phyloP scores from a whole-genome alignment of 208 protist genomes.

The Acanthamoeba castellanii region DNA sequence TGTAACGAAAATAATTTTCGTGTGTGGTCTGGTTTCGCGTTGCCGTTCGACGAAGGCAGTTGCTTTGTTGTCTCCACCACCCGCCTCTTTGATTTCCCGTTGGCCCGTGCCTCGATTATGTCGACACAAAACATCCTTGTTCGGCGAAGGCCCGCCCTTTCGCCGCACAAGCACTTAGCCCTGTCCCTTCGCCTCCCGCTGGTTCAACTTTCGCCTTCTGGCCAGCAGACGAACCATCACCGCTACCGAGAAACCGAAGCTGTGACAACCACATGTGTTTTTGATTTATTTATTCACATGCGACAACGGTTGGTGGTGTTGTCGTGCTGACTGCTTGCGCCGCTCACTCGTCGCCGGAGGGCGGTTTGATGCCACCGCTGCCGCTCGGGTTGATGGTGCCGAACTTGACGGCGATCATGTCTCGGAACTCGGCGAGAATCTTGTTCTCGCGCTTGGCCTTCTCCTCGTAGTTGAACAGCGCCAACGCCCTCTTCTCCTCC shows the following conservation, averaged over 20 bases:
- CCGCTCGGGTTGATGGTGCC: conserved; percentile 29
- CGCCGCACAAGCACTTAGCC: no score
- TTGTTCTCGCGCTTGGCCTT: conserved; percentile 89
- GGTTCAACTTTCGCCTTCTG: no score
- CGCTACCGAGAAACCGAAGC: no score
- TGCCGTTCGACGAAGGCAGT: neutral
- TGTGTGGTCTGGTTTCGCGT: neutral
- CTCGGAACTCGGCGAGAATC: conserved; percentile 88
- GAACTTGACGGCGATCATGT: conserved; percentile 78
- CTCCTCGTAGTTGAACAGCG: conserved; percentile 91
- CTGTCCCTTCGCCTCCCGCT: no score
- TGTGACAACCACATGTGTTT: no score
- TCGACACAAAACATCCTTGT: neutral
- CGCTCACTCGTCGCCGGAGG: neutral
- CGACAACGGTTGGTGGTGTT: no score
- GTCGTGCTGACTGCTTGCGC: no score
- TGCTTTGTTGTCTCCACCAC: no score
- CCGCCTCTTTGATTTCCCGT: neutral
- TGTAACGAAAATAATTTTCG: neutral
- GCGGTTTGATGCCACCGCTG: neutral
- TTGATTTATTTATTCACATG: no score
- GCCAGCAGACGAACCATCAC: no score
- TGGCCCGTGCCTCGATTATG: neutral
- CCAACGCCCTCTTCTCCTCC: conserved; percentile 91
- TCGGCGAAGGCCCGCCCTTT: neutral